Evolutionary conservation across 441 rosid genomes (phyloP).

Genomic region (Manihot esculenta): DNA sequence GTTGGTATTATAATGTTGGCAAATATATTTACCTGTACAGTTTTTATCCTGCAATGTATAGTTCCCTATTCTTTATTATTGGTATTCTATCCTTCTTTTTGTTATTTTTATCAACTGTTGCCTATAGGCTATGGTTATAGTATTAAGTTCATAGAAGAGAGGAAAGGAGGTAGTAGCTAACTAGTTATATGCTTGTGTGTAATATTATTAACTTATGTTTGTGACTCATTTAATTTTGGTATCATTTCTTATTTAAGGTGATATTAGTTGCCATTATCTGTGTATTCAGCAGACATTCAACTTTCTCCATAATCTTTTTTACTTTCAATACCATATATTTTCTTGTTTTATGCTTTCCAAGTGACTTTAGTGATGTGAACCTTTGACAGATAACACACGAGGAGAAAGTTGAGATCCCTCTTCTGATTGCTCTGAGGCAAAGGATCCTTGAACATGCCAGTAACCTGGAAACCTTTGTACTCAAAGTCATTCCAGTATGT

Average conservation of each 20-base stretch:
- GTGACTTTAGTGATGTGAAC: constrained; percentile 15
- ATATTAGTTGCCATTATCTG: background rate
- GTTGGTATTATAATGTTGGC: background rate
- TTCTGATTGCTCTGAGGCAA: constrained; percentile 71
- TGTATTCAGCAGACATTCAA: background rate
- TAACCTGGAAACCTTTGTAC: constrained; percentile 61
- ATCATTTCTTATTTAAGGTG: background rate
- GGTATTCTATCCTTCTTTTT: background rate
- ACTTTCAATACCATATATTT: background rate
- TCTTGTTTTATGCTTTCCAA: constrained; percentile 14
- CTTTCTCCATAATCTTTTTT: background rate
- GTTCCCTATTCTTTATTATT: background rate
- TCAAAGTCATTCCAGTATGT: constrained; percentile 53
- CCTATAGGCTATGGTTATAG: background rate
- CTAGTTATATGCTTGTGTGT: background rate
- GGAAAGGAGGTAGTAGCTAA: background rate
- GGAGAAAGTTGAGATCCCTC: constrained; percentile 61
- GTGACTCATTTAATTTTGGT: background rate
- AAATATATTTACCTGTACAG: background rate
- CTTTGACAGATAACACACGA: constrained; percentile 56
- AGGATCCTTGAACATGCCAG: constrained; percentile 62
- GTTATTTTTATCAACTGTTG: background rate
- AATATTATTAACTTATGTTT: background rate
- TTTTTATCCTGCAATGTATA: background rate
- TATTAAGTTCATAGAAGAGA: background rate